phyloP scores from a whole-genome alignment of 2,329 filamentous ascomycete species.

The Orbilia javanica region DNA sequence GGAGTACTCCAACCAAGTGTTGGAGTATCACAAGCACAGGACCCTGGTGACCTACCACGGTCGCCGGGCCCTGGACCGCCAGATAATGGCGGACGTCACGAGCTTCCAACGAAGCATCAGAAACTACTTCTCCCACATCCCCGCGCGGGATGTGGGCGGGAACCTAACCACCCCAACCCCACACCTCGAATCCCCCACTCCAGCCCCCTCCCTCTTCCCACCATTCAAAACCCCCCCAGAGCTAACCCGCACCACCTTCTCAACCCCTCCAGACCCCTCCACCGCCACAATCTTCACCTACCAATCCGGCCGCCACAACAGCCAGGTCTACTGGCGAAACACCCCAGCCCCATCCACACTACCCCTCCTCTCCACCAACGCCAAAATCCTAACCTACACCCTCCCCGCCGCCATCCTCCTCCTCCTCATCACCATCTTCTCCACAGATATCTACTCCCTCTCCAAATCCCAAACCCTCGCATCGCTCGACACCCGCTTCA shows the following conservation, averaged over 20 bases:
- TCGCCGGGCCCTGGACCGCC: background rate
- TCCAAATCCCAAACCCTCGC: background rate
- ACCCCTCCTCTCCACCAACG: too few species aligned
- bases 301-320: background rate
- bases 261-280: too few species aligned
- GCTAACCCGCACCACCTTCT: too few species aligned
- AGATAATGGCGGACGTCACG: background rate
- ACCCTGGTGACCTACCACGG: background rate
- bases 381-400: too few species aligned
- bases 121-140: background rate
- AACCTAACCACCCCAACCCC: background rate
- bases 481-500: background rate
- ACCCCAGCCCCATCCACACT: background rate
- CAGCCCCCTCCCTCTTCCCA: background rate
- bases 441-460: background rate
- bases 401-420: too few species aligned
- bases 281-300: background rate
- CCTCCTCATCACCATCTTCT: background rate
- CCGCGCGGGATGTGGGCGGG: conserved; percentile 1
- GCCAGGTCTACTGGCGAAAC: background rate
- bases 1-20: background rate
- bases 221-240: conserved; percentile 22
- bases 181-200: background rate
- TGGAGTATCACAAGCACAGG: background rate
- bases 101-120: background rate